Evolutionary conservation across 2,329 filamentous ascomycete species (phyloP).

Genomic region (Dactylellina parvicollis): DNA sequence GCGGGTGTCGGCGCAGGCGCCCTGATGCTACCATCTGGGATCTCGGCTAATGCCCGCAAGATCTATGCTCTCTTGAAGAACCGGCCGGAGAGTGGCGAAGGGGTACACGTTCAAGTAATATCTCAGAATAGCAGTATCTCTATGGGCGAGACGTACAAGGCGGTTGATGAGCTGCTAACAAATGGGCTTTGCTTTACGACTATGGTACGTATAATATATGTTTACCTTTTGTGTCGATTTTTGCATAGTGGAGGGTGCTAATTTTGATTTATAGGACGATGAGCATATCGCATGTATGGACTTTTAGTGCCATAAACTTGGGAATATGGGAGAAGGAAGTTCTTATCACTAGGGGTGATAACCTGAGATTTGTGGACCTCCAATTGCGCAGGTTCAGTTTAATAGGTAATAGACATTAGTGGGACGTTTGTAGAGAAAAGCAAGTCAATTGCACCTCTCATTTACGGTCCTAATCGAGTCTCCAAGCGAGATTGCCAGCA

Average conservation of each 20-base stretch:
- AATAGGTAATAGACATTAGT: no score
- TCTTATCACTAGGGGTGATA: no score
- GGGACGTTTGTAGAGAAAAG: no score
- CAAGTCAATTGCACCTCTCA: no score
- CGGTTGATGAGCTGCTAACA: conserved; percentile 80
- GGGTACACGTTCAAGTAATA: conserved; percentile 82
- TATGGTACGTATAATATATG: conserved; percentile 62
- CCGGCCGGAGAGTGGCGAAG: conserved; percentile 78
- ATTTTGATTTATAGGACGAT: conserved; percentile 52
- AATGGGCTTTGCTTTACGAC: conserved; percentile 86
- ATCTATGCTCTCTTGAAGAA: conserved; percentile 77
- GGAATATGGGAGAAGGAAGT: no score
- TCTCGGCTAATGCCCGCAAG: conserved; percentile 71
- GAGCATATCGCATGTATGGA: conserved; percentile 57
- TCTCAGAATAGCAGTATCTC: conserved; percentile 73
- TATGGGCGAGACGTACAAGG: conserved; percentile 75
- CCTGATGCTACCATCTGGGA: conserved; percentile 62
- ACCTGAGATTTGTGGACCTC: neutral
- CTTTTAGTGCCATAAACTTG: conserved; percentile 26
- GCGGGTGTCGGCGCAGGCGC: conserved; percentile 61
- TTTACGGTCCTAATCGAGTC: no score
- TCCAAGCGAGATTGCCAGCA: no score
- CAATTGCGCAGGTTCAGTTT: neutral
- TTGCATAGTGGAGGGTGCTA: conserved; percentile 60
- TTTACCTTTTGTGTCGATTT: conserved; percentile 48